Percentiles rank a stretch among this genome's conserved stretches.
phyloP scores from a whole-genome alignment of 768 basidiomycete species.

The Cubamyces sp. region DNA sequence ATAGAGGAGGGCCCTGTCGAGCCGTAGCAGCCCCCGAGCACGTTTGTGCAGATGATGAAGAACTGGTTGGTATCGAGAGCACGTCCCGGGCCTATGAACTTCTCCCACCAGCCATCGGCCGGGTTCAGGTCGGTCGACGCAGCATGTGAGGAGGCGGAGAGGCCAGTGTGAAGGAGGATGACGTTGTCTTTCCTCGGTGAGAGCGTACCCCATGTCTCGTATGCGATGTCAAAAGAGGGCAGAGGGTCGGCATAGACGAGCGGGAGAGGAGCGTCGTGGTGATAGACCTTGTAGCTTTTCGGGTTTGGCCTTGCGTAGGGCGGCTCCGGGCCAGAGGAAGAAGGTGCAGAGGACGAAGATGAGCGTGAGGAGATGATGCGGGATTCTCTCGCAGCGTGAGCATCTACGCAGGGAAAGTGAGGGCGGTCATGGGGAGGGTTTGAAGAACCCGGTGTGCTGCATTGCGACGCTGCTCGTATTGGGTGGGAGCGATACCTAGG shows the following conservation, averaged over 20 bases:
- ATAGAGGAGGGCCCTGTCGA: slow-evolving; percentile 92
- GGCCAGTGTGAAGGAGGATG: slow-evolving; percentile 93
- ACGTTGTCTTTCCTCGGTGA: slow-evolving; percentile 80
- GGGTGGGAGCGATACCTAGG: slow-evolving; percentile 13
- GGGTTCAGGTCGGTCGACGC: slow-evolving; percentile 79
- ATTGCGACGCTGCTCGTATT: slow-evolving; percentile 19
- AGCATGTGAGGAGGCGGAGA: slow-evolving; percentile 95
- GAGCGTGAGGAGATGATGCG: slow-evolving; percentile 44
- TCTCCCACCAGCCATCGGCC: slow-evolving; percentile 96
- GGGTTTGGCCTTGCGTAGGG: slow-evolving; percentile 83
- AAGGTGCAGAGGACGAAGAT: slow-evolving; percentile 27
- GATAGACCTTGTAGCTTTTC: slow-evolving; percentile 70
- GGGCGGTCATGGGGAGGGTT: slow-evolving; percentile 30
- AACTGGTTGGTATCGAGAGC: slow-evolving; percentile 91
- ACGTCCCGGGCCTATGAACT: slow-evolving; percentile 95
- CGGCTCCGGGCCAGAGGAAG: slow-evolving; percentile 72
- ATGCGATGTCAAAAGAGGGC: slow-evolving; percentile 83
- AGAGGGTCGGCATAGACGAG: slow-evolving; percentile 63
- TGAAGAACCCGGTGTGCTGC: slow-evolving; percentile 16
- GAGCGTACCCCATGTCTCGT: slow-evolving; percentile 97
- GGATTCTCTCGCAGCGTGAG: slow-evolving; percentile 73
- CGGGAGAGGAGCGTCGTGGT: slow-evolving; percentile 61
- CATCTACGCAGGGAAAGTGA: slow-evolving; percentile 78
- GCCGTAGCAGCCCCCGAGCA: slow-evolving; percentile 96
- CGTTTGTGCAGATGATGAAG: slow-evolving; percentile 95